Percentiles rank a stretch among this genome's conserved stretches.
These are phyloP conservation scores for Alternaria sp. DNA, from an alignment of 2,329 filamentous ascomycete genomes.

Conservation along the genomic window DNA sequence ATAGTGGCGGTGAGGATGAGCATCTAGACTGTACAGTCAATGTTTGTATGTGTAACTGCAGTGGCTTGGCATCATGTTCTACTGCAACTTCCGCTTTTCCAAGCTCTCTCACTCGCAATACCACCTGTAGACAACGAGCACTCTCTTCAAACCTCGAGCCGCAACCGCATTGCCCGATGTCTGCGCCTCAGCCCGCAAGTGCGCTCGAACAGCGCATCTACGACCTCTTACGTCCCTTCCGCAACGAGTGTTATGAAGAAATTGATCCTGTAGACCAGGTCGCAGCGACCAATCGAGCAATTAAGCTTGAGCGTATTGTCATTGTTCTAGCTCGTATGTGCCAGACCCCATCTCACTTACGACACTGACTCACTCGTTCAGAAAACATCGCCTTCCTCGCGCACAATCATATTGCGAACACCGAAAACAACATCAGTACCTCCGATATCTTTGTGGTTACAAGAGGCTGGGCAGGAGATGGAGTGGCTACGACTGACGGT, in stretches of 20 bases:
- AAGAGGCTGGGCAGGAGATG: constrained; percentile 4
- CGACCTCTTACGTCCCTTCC: constrained; percentile 15
- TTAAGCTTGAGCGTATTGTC: constrained; percentile 2
- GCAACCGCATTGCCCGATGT: background rate
- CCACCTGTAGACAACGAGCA: background rate
- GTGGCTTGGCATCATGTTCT: background rate
- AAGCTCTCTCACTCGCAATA: background rate
- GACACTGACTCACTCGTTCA: background rate
- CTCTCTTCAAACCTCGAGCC: no score
- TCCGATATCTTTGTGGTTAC: constrained; percentile 2
- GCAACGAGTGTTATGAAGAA: constrained; percentile 4
- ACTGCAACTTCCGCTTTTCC: background rate
- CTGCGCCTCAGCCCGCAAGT: constrained; percentile 2
- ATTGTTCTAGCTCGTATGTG: background rate
- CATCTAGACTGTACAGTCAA: background rate
- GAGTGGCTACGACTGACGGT: background rate
- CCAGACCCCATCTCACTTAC: rapidly evolving
- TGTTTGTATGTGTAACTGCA: background rate
- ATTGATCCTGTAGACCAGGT: background rate
- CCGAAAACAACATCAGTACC: background rate
- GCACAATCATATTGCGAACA: background rate
- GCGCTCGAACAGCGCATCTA: constrained; percentile 20
- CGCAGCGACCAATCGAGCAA: background rate
- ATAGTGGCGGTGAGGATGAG: background rate
- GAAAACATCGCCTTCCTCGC: background rate